Percentiles rank a stretch among this genome's conserved stretches.
phyloP scores from a whole-genome alignment of 441 rosid species.

The Mallotus repandus region DNA sequence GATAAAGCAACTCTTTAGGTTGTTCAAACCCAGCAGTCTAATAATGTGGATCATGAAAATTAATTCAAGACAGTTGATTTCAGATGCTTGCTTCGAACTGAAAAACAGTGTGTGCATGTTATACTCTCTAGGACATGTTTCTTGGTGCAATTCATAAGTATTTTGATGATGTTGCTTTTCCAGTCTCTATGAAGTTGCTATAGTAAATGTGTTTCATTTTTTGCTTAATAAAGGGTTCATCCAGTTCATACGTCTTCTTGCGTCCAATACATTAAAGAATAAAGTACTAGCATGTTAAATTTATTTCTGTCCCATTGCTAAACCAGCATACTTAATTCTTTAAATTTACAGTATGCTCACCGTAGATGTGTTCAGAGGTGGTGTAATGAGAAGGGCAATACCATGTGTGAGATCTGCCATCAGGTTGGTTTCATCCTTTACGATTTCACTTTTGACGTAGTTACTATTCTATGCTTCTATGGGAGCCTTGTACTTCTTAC shows the following conservation, averaged over 20 bases:
- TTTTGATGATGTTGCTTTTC: not conserved
- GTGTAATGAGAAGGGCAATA: conserved; percentile 87
- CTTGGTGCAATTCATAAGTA: not conserved
- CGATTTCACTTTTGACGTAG: not conserved
- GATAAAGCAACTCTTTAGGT: not conserved
- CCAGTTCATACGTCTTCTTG: not conserved
- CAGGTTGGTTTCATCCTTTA: conserved; percentile 44
- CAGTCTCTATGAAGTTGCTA: not conserved
- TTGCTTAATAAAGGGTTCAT: not conserved
- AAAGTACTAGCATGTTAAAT: not conserved
- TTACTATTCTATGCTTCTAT: not conserved
- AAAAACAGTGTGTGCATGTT: not conserved
- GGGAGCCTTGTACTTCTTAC: not conserved
- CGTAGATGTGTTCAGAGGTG: conserved; percentile 79
- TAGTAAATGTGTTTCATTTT: not conserved
- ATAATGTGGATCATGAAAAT: not conserved
- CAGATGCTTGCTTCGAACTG: not conserved
- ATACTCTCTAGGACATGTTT: not conserved
- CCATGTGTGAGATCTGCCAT: conserved; percentile 79
- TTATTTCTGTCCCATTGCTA: not conserved
- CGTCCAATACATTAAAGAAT: not conserved
- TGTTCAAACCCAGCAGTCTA: conserved; percentile 1
- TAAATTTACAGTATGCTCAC: conserved; percentile 70
- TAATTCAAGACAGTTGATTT: conserved; percentile 1
- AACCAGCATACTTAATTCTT: not conserved